Percentiles rank a stretch among this genome's conserved stretches.
Conservation (phyloP, 768 basidiomycete species). For the Xerocomellus dryophilus region DNA sequence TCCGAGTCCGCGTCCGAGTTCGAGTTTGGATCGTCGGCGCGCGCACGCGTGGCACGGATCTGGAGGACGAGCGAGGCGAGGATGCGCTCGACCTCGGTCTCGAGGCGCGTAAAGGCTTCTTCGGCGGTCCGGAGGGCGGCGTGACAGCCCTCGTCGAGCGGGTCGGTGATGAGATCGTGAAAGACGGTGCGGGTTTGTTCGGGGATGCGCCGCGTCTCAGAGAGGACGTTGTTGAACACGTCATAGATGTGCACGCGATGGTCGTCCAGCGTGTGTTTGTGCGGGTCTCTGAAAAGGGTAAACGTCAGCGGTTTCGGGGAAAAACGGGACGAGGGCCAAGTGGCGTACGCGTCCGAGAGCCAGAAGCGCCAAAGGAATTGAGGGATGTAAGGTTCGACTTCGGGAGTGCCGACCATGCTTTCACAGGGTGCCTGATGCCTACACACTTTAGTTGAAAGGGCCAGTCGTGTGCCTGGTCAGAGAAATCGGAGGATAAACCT, state of each 20-base stretch:
- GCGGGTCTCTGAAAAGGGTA: slow-evolving; percentile 20
- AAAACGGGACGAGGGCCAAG: neutral
- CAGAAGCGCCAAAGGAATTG: slow-evolving; percentile 50
- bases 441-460: neutral
- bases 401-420: slow-evolving; percentile 1
- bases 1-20: neutral
- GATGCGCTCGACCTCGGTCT: slow-evolving; percentile 40
- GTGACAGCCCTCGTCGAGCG: slow-evolving; percentile 36
- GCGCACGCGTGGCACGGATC: slow-evolving; percentile 22
- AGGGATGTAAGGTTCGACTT: slow-evolving; percentile 41
- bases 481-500: neutral
- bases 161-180: slow-evolving; percentile 37
- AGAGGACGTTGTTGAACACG: slow-evolving; percentile 48
- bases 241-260: slow-evolving; percentile 52
- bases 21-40: neutral
- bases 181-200: slow-evolving; percentile 39
- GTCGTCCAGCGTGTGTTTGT: slow-evolving; percentile 30
- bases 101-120: slow-evolving; percentile 41
- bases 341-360: slow-evolving; percentile 42
- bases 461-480: neutral
- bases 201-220: slow-evolving; percentile 42
- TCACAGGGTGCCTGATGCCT: neutral
- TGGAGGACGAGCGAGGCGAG: slow-evolving; percentile 36
- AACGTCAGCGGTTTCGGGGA: neutral
- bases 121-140: slow-evolving; percentile 42